Conservation (phyloP, 805 yeast genomes). For the Yarrowia yakushimensis region DNA sequence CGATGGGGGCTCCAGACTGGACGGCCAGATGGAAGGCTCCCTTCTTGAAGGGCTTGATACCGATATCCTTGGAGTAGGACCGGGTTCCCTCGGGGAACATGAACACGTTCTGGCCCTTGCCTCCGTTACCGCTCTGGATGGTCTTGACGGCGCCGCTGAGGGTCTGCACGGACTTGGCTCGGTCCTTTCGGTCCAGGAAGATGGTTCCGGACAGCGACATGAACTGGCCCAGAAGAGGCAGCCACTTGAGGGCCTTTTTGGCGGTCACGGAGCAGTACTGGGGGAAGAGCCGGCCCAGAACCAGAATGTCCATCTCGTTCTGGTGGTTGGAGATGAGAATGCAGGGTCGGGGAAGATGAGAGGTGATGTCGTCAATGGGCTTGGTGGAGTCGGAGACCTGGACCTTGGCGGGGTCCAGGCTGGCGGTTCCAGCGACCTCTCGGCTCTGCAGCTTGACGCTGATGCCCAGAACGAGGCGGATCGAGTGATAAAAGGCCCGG, state of each 20-base stretch:
- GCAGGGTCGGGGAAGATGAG: constrained; percentile 53
- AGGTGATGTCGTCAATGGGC: constrained; percentile 14
- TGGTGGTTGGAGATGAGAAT: constrained; percentile 87
- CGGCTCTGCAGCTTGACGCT: constrained; percentile 67
- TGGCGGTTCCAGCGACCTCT: constrained; percentile 45
- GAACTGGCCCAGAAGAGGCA: constrained; percentile 96
- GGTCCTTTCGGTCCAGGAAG: constrained; percentile 78
- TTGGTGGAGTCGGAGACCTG: neutral
- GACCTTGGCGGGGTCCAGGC: neutral
- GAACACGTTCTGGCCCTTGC: constrained; percentile 58
- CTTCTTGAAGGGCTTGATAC: constrained; percentile 83
- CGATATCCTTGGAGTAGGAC: constrained; percentile 66
- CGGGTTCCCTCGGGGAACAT: constrained; percentile 98
- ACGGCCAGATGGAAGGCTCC: constrained; percentile 98
- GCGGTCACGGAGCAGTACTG: constrained; percentile 89
- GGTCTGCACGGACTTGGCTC: constrained; percentile 70
- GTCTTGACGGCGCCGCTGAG: constrained; percentile 64
- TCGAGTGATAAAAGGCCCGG: constrained; percentile 63
- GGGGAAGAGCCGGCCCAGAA: constrained; percentile 82
- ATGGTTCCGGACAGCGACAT: constrained; percentile 89
- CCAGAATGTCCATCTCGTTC: constrained; percentile 75
- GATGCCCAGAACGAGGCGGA: constrained; percentile 64
- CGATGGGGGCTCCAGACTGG: constrained; percentile 83
- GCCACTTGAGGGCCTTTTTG: constrained; percentile 72
- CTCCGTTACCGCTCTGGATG: constrained; percentile 51